Conservation (phyloP, 257 asterid species). For the Solanum sejunctum region DNA sequence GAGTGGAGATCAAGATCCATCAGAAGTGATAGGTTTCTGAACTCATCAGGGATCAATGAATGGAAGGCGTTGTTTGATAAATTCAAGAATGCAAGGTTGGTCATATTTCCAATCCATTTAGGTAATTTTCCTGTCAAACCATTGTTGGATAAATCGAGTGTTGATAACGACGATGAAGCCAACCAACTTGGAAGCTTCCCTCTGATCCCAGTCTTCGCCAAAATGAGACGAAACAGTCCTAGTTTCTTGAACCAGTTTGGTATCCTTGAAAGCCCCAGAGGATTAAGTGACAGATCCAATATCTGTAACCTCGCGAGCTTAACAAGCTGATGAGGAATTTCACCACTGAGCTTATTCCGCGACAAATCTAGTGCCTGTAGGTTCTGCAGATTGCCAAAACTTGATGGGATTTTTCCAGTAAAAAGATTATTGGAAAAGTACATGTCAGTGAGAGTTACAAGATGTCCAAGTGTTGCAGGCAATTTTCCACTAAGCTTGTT, state of each 20-base stretch:
- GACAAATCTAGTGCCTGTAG: constrained; percentile 37
- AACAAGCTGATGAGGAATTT: constrained; percentile 27
- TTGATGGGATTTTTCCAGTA: constrained; percentile 38
- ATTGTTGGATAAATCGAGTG: constrained; percentile 51
- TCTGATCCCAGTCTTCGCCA: constrained; percentile 42
- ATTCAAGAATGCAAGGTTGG: constrained; percentile 29
- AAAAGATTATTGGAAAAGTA: constrained; percentile 46
- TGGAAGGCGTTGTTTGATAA: constrained; percentile 39
- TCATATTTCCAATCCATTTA: constrained; percentile 58
- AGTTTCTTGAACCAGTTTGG: constrained; percentile 37
- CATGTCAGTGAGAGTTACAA: constrained; percentile 17
- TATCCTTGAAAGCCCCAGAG: constrained; percentile 23
- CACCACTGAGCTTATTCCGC: constrained; percentile 32
- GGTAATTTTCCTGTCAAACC: constrained; percentile 42
- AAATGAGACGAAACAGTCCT: constrained; percentile 16
- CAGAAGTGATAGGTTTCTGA: constrained; percentile 29
- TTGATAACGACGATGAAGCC: constrained; percentile 29
- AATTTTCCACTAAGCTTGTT: constrained; percentile 45
- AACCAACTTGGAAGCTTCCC: constrained; percentile 47
- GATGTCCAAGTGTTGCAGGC: constrained; percentile 44
- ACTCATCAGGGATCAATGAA: constrained; percentile 36
- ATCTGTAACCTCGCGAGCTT: constrained; percentile 20
- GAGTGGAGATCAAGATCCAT: constrained; percentile 56
- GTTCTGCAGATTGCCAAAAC: constrained; percentile 31
- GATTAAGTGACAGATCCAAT: constrained; percentile 50